Evolutionary conservation across 805 yeast species (phyloP), one percentile per base, ranked within the genome.

Genomic region (Wickerhamiella musiphila): DNA sequence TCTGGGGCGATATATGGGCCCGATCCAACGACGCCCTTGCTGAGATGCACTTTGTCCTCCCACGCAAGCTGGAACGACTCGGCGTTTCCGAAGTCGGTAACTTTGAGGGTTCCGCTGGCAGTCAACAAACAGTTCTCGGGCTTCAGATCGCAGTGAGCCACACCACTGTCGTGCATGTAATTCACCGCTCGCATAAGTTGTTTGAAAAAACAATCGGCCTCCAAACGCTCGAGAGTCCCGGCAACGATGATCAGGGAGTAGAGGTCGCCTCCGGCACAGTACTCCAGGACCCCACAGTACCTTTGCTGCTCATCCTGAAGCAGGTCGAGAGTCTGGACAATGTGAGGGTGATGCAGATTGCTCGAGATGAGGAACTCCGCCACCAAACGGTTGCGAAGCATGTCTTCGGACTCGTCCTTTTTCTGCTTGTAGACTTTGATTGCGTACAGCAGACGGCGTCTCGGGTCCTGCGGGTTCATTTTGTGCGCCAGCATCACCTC

Each of bases 1-100:
- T 83, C 95, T 0, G 95, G 95, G 0, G 94, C 78, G 50, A 81
- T 79, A 54, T 81, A 83, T 1, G 94, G 86, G 37, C 73, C 86
- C 3, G 86, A 73, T 1, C 95, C 95, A 46, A 84, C 69, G 5
- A 75, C 65, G 11, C 90, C 84, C 13, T 60, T 53, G 23, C 73
- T 65, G 34, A 67, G 57, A 47, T 73, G 81, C 20, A 70, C 67
- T 34, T 72, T 72, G 30, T 59, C 61, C 47, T 81, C 93, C 86
- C 93, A 82, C 2, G 82, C 78, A 28, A 92, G 79, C 43, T 78
- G 71, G 54, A 83, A 78, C 20, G 86, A 93, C 37, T 78, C 83
- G 28, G 92, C 73, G 29, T 84, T 79, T 21, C 95, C 95, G 54
- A 83, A 83, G 52, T 83, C 95, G 22, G 81, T 68, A 30, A 75